Evolutionary conservation across 1,284 basidiomycete genomes (phyloP), one percentile per base, ranked within the genome.

Genomic region (Athelia sp.): DNA sequence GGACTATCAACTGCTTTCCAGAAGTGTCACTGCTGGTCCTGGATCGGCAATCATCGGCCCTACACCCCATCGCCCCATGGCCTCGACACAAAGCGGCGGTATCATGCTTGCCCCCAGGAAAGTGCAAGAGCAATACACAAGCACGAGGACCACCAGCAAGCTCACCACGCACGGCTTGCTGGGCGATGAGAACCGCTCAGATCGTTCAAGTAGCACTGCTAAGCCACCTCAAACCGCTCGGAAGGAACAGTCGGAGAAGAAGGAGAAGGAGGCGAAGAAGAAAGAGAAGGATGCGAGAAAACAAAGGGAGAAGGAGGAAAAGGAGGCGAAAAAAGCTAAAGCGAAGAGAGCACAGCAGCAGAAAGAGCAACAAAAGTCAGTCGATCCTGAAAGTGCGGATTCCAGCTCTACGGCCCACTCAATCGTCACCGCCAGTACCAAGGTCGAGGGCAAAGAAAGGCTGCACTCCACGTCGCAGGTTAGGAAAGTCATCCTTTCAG

Each of bases 51-150:
- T 29, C 26, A 29, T 29, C 13, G 26, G 26, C 13, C 26, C 26
- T 13, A 23, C 47, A 32, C 14, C 47, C 38, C 19, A 50, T 21
- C 34, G 36, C 8, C 36, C 36, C 9, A 17, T 40, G 19, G n/a
- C 36, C n/a, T 6, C 11, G 11, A n/a, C 36, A 6, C 26, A 29
- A 29, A 45, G 15, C 21, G 29, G 17, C 31, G 48, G 40, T 18
- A 82, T 89, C 44, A 66, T 90, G 53, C 68, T 90, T 14, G 87
- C 84, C 10, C 79, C 84, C 22, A 78, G 79, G 59, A 76, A 75
- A 51, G 87, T 90, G 6, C 87, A 90, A 58, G 78, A 81, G 58
- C 79, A 84, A 24, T 90, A 81, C 57, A 90, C 87, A 15, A 87
- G 79, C 58, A 90, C 87, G n/a, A 80, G 76, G 38, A 86, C 85